Conservation (phyloP, 2,329 filamentous ascomycete genomes). For the Penicillium janthinellum region DNA sequence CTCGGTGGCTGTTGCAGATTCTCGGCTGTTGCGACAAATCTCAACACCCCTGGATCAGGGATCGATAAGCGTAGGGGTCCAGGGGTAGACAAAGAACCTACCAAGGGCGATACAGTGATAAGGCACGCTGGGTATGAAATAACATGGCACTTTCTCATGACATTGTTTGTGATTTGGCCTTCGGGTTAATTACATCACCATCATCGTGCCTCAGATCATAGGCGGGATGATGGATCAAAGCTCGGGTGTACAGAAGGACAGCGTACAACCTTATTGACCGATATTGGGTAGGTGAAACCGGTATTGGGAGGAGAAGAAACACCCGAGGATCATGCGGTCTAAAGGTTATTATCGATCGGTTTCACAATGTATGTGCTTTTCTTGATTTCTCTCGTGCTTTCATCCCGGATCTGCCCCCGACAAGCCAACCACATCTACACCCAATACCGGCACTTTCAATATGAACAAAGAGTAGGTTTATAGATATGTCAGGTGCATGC, state of each 20-base stretch:
- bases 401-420: neutral
- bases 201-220: conserved; percentile 1
- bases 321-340: neutral
- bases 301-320: neutral
- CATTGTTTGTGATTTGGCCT: neutral
- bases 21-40: neutral
- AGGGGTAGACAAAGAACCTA: neutral
- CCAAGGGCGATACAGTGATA: neutral
- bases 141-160: neutral
- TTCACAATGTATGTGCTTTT: neutral
- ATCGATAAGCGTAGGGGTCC: neutral
- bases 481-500: neutral
- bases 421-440: neutral
- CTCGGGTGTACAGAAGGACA: neutral
- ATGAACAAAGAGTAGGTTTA: neutral
- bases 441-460: too few relatives aligned
- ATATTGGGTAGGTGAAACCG: neutral
- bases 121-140: neutral
- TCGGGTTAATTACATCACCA: neutral
- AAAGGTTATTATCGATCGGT: neutral
- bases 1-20: conserved; percentile 12
- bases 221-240: neutral
- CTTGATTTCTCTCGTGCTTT: neutral
- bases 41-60: neutral
- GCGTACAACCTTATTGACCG: neutral